Evolutionary conservation across 2,329 filamentous ascomycete species (phyloP), one percentile per base, ranked within the genome.

Genomic region (Alternaria ethzedia): DNA sequence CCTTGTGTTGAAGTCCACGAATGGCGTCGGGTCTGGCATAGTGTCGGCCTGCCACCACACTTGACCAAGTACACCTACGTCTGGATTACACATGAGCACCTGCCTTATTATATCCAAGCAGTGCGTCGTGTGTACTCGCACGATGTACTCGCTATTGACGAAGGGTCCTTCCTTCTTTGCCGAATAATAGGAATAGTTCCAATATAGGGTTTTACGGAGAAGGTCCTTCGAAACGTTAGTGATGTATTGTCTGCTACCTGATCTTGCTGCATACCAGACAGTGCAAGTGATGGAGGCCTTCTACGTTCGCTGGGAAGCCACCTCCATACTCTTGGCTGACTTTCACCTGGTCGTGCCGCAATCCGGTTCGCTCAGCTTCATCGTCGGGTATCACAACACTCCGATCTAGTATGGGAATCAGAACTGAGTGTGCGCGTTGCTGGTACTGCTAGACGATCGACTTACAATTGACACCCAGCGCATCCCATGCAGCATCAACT

Each of bases 61-160:
- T 68, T 90, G 87, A 12, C 87, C 87, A 0, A 90, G 80, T 0
- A 90, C 83, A 2, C 84, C 87, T 3, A 87, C 84, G 67, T 90
- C 88, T 20, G 86, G 81, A 26, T 84, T 86, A 75, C 88, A 90
- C 86, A 89, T 89, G 13, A 90, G 81, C 15, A 88, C 85, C 71
- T 90, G 88, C 1, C 88, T 85, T 47, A 90, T 63, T 4, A 86
- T 86, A 65, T 90, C 88, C 30, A 90, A 79, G 62, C 88, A 90
- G 64, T 90, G 88, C 6, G 84, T 76, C 10, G 88, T 81, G 71
- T 90, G 88, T 2, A 83, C 80, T 23, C 82, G 82, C 7, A 90
- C 75, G 46, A 89, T 85, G 36, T 80, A 75, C 20, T 87, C 86
- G 4, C 84, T 81, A 69, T 90, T 89, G 17, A 74, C 71, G 68